Base-by-base conservation (phyloP, 2,329 filamentous ascomycete genomes). In the Coccinonectria pachysandricola region DNA sequence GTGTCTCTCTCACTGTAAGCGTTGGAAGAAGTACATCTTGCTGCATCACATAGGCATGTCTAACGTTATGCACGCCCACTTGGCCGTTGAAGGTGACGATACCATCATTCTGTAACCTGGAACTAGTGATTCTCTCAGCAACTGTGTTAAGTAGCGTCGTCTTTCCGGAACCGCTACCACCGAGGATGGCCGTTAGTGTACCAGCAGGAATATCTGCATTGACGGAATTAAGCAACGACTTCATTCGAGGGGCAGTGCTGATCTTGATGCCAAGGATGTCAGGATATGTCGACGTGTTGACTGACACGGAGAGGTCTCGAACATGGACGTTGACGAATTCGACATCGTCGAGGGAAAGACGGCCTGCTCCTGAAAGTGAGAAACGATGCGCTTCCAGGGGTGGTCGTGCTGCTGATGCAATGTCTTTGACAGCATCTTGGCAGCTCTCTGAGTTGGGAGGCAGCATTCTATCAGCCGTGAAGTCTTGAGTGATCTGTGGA, bases 11-110 rank as follows among this genome's bases (percentile, higher is more conserved):
- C 8, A 86, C 80, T 0, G 80, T 87, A 32, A 87, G 55, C 0
- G 77, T 79, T 0, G 80, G 76, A 1, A 85, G 60, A 1, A 87
- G 57, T 9, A 85, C 65, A 44, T 87, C 81, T 40, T 85, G 77
- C 46, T 86, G 78, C 65, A 79, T 80, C 12, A 81, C 79, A 57
- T 85, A 82, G 25, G 76, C 68, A 49, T 75, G 68, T 26, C 75
- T 58, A 23, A 78, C 58, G 30, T 57, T 60, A 14, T 65, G 57
- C 4, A 75, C 60, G 2, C 71, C 64, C 13, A 59, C 39, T 19
- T 56, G 51, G 2, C 66, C 68, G 45, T 83, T 84, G 53, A 81
- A 84, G 0, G 64, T 67, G 0, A 64, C 65, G 4, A 52, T 48
- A 0, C 80, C 79, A 4, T 62, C 56, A 15, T 70, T 63, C 3